A percentile compares a stretch with the other conserved stretches of the same genome.
Evolutionary conservation across 768 basidiomycete species (phyloP).

Genomic region (Aureoboletus auriporus): DNA sequence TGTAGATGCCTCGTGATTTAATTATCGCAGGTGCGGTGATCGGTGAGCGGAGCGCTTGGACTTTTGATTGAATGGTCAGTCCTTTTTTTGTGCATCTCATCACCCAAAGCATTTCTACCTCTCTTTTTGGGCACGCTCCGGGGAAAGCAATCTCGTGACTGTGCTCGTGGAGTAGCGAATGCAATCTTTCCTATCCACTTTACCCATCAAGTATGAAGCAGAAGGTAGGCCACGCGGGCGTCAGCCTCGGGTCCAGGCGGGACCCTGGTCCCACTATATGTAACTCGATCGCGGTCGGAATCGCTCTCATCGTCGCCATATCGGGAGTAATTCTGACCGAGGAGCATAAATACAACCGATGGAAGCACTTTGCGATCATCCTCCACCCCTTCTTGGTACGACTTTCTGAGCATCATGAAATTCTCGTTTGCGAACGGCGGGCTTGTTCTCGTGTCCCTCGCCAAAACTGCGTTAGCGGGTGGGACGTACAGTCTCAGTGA

Average conservation of each 20-base stretch:
- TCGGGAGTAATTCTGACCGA: too few relatives aligned
- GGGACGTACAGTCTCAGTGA: constrained; percentile 26
- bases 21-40: too few relatives aligned
- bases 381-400: not conserved
- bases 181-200: too few relatives aligned
- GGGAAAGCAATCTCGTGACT: not conserved
- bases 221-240: not conserved
- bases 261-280: not conserved
- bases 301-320: too few relatives aligned
- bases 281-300: too few relatives aligned
- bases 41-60: too few relatives aligned
- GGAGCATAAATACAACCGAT: constrained; percentile 15
- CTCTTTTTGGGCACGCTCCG: not conserved
- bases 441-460: constrained; percentile 13
- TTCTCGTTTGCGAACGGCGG: not conserved
- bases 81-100: too few relatives aligned
- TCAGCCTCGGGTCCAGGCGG: not conserved
- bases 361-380: not conserved
- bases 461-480: constrained; percentile 14
- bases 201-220: not conserved
- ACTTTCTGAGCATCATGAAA: constrained; percentile 12
- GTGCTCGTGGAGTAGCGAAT: not conserved
- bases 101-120: not conserved
- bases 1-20: too few relatives aligned
- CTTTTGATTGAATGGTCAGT: too few relatives aligned